Evolutionary conservation across 768 basidiomycete genomes (phyloP).

Genomic region (Imleria badia): DNA sequence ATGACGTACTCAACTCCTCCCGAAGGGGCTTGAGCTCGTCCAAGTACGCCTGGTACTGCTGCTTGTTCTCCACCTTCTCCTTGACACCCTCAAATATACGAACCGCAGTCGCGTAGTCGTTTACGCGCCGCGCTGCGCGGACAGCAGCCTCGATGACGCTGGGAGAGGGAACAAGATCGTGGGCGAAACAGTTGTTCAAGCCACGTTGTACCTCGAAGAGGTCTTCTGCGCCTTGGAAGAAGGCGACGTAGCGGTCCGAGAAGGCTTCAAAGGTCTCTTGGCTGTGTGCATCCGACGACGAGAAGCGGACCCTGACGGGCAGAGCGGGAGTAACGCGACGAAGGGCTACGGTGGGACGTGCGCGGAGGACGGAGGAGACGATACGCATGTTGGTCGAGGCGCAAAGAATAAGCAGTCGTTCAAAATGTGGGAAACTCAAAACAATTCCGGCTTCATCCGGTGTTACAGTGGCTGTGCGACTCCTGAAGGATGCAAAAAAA

Average conservation of each 20-base stretch:
- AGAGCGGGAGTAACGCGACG: conserved; percentile 49
- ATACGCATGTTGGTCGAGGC: conserved; percentile 50
- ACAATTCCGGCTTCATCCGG: conserved; percentile 19
- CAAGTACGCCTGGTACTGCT: conserved; percentile 92
- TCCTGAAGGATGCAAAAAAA: too few species aligned
- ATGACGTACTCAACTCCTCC: conserved; percentile 81
- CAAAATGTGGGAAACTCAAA: conserved; percentile 12
- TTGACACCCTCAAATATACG: conserved; percentile 93
- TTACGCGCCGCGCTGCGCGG: conserved; percentile 83
- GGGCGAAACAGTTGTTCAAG: conserved; percentile 99
- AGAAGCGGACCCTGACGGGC: conserved; percentile 28
- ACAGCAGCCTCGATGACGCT: conserved; percentile 84
- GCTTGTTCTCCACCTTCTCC: conserved; percentile 97
- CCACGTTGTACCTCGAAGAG: conserved; percentile 99
- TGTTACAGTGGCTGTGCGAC: conserved; percentile 15
- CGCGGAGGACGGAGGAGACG: conserved; percentile 62
- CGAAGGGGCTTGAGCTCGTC: conserved; percentile 85
- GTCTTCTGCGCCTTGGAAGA: conserved; percentile 92
- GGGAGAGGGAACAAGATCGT: conserved; percentile 90
- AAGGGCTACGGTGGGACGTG: conserved; percentile 47
- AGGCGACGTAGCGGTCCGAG: conserved; percentile 88
- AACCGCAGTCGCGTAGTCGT: conserved; percentile 97
- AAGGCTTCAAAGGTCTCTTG: conserved; percentile 95
- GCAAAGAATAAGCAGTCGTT: neutral
- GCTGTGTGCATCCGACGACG: conserved; percentile 61